Evolutionary conservation across 2,329 filamentous ascomycete species (phyloP).

Genomic region (Phaeosphaeria sp.): DNA sequence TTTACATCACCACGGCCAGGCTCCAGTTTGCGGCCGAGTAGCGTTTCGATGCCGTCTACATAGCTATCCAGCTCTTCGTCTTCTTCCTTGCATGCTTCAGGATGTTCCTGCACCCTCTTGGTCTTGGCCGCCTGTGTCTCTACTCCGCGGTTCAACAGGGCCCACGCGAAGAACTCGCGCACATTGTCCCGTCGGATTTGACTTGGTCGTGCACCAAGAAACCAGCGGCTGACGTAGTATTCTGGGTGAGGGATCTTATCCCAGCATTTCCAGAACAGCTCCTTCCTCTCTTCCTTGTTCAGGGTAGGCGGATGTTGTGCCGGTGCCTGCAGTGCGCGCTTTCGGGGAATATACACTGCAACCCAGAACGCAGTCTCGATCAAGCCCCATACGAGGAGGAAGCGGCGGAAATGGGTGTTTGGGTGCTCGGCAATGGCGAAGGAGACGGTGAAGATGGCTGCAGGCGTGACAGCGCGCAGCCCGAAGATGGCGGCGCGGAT

Average conservation of each 20-base stretch:
- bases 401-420: constrained; percentile 30
- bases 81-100: constrained; percentile 34
- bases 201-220: constrained; percentile 62
- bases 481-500: constrained; percentile 58
- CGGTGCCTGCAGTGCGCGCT: constrained; percentile 58
- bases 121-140: constrained; percentile 35
- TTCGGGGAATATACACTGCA: constrained; percentile 60
- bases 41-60: constrained; percentile 59
- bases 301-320: constrained; percentile 58
- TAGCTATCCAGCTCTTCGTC: constrained; percentile 64
- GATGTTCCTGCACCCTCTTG: constrained; percentile 16
- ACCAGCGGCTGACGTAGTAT: constrained; percentile 69
- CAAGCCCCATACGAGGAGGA: constrained; percentile 54
- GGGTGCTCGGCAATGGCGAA: constrained; percentile 44
- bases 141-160: constrained; percentile 64
- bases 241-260: constrained; percentile 62
- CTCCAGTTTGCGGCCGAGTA: constrained; percentile 59
- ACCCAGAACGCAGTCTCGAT: constrained; percentile 64
- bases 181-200: constrained; percentile 73
- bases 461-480: constrained; percentile 58
- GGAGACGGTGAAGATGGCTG: constrained; percentile 56
- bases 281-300: constrained; percentile 56
- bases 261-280: constrained; percentile 64
- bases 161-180: constrained; percentile 71
- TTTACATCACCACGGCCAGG: constrained; percentile 63